Evolutionary conservation across 176 grass and related monocot species (phyloP).

Genomic region (Carex cristatella): DNA sequence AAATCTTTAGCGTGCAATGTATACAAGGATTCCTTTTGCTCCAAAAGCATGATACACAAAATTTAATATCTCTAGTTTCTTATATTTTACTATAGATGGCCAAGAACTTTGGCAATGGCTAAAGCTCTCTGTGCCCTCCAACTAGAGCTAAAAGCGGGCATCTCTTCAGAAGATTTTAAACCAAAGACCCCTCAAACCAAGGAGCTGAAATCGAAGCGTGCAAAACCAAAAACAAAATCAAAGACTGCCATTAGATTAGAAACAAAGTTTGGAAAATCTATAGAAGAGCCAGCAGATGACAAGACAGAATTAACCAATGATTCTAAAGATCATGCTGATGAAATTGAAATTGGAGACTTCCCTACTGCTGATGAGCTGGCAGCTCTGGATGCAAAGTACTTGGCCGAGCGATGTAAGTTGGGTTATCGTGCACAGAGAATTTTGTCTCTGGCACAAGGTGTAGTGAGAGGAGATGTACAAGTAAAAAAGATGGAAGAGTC

Average conservation of each 20-base stretch:
- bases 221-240: constrained; percentile 8
- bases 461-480: constrained; percentile 45
- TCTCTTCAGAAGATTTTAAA: constrained; percentile 23
- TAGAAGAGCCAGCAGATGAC: constrained; percentile 13
- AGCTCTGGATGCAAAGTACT: constrained; percentile 32
- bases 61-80: constrained; percentile 5
- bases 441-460: constrained; percentile 45
- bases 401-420: constrained; percentile 47
- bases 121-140: constrained; percentile 60
- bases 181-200: constrained; percentile 49
- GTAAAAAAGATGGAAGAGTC: constrained; percentile 46
- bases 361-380: constrained; percentile 58
- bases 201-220: constrained; percentile 38
- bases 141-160: constrained; percentile 25
- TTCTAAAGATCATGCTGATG: neutral
- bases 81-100: constrained; percentile 39
- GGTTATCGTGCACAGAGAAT: constrained; percentile 67
- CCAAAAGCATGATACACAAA: neutral
- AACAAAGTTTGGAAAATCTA: constrained; percentile 35
- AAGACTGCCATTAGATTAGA: constrained; percentile 35
- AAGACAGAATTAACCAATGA: neutral
- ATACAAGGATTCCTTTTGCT: too few relatives aligned
- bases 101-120: constrained; percentile 63
- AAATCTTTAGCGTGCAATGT: too few relatives aligned
- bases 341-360: constrained; percentile 42